These are phyloP conservation scores for Tuber borchii DNA, from an alignment of 495 filamentous ascomycete species.

Conservation along the genomic window DNA sequence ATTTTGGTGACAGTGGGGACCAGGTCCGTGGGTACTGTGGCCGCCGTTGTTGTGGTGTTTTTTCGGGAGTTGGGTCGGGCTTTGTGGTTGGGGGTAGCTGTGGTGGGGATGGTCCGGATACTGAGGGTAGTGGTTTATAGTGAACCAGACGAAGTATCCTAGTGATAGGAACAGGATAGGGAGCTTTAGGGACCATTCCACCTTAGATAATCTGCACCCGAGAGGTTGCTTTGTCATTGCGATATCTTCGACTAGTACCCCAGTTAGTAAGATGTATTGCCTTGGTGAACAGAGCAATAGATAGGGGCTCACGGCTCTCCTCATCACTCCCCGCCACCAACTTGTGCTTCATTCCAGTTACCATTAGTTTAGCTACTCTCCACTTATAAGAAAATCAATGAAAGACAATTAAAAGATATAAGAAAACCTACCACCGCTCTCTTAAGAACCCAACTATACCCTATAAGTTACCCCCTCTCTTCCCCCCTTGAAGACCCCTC, in stretches of 20 bases:
- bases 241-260: background rate
- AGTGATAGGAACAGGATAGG: background rate
- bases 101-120: background rate
- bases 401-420: background rate
- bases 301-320: background rate
- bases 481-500: background rate
- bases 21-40: no score
- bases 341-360: background rate
- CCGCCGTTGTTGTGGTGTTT: background rate
- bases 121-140: background rate
- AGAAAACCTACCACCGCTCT: background rate
- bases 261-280: background rate
- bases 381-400: background rate
- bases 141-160: background rate
- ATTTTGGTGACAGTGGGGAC: no score
- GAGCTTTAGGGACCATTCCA: background rate
- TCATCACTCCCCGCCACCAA: background rate
- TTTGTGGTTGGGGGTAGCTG: background rate
- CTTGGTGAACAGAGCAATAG: background rate
- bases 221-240: background rate
- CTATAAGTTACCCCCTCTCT: background rate
- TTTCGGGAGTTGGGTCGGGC: background rate
- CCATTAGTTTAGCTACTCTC: background rate
- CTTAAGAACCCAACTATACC: background rate
- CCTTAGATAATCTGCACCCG: background rate